Evolutionary conservation across 169 alveolate genomes (phyloP).

Genomic region (Babesia bovis): DNA sequence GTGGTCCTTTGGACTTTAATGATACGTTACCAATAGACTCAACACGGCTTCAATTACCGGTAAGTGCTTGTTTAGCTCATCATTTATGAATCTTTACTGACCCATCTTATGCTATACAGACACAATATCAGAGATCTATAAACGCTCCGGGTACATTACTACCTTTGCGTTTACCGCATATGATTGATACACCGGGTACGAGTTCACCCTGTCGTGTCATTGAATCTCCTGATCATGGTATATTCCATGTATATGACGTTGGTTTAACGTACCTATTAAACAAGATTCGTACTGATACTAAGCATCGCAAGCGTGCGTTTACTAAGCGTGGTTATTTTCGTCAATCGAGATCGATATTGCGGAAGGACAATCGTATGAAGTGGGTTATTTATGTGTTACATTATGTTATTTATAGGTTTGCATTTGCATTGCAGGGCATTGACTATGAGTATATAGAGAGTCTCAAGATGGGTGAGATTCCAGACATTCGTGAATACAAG

Average conservation of each 20-base stretch:
- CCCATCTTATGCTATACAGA: too few relatives aligned
- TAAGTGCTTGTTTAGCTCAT: too few relatives aligned
- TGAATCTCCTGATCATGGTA: not conserved
- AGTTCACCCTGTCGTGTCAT: not conserved
- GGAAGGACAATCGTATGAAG: constrained; percentile 60
- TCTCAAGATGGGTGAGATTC: constrained; percentile 61
- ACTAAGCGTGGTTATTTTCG: constrained; percentile 58
- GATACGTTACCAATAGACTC: too few relatives aligned
- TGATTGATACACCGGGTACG: not conserved
- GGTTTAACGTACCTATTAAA: constrained; percentile 40
- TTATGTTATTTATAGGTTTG: constrained; percentile 36
- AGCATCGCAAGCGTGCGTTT: constrained; percentile 63
- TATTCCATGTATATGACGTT: constrained; percentile 6
- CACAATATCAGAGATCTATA: too few relatives aligned
- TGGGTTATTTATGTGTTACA: not conserved
- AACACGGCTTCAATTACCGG: too few relatives aligned
- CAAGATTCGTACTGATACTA: constrained; percentile 54
- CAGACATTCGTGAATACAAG: constrained; percentile 17
- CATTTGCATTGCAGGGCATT: constrained; percentile 65
- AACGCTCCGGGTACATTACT: too few relatives aligned
- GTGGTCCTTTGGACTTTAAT: too few relatives aligned
- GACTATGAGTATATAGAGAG: constrained; percentile 60
- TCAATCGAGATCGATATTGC: constrained; percentile 27
- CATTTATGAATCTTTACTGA: too few relatives aligned
- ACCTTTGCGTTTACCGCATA: not conserved